Percentiles rank a stretch among this genome's conserved stretches.
These are phyloP conservation scores for Anethum foeniculum DNA, from an alignment of 140 eudicot species.

Conservation along the genomic window DNA sequence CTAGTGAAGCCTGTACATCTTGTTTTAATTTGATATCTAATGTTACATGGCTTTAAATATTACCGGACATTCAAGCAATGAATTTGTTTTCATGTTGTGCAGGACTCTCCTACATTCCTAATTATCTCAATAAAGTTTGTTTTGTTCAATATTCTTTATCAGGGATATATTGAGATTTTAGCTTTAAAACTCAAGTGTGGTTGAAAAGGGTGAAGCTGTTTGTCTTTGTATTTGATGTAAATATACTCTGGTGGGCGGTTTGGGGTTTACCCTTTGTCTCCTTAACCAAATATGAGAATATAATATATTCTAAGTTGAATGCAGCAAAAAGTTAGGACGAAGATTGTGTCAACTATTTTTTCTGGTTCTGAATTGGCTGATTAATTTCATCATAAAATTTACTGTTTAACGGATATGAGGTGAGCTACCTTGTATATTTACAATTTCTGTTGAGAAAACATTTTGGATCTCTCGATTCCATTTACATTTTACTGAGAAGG, in stretches of 20 bases:
- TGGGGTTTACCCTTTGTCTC: not conserved
- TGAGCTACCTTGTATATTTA: not conserved
- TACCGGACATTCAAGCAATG: not conserved
- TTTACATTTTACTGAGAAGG: too few species aligned
- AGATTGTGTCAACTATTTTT: not conserved
- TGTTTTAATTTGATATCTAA: not conserved
- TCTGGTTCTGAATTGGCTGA: not conserved
- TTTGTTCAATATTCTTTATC: not conserved
- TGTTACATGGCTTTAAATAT: not conserved
- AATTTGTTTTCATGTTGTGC: not conserved
- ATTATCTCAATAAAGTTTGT: not conserved
- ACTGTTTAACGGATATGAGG: not conserved
- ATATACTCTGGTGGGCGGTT: too few species aligned
- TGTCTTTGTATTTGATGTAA: not conserved
- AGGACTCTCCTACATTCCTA: not conserved
- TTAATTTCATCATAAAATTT: too few species aligned
- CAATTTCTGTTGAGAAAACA: too few species aligned
- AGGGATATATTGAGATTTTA: not conserved
- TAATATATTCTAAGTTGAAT: not conserved
- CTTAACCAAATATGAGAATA: not conserved
- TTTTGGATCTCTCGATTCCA: too few species aligned
- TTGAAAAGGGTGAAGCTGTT: not conserved
- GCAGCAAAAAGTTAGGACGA: not conserved
- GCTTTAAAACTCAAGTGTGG: not conserved
- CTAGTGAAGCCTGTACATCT: conserved; percentile 3